Percentiles rank a stretch among this genome's conserved stretches.
These are phyloP conservation scores for Musa beccarii DNA, from an alignment of 176 grass and related monocot species.

Conservation along the genomic window DNA sequence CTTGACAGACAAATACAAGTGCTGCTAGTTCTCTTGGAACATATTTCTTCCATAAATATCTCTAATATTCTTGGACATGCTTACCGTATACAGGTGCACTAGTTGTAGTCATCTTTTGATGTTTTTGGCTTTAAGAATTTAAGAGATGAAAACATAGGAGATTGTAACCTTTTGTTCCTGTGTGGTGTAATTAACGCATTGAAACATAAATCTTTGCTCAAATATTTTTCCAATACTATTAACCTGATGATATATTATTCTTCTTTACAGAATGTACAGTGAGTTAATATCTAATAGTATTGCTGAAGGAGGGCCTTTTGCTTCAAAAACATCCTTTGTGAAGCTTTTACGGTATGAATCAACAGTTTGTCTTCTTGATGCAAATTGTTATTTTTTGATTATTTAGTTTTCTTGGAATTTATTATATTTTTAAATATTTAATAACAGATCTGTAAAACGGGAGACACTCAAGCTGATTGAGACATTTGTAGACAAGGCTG, in stretches of 20 bases:
- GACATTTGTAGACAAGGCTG: slow-evolving; percentile 97
- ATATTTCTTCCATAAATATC: slow-evolving; percentile 93
- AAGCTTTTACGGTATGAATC: slow-evolving; percentile 73
- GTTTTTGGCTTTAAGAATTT: neutral
- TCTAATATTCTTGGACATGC: slow-evolving; percentile 93
- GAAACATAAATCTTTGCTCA: no score
- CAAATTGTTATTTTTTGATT: no score
- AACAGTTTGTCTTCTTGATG: neutral
- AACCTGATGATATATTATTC: slow-evolving; percentile 1
- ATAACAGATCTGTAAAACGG: slow-evolving; percentile 86
- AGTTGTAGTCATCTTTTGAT: neutral
- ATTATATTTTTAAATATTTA: neutral
- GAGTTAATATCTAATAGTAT: slow-evolving; percentile 96
- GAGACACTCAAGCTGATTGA: slow-evolving; percentile 97
- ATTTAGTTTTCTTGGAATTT: no score
- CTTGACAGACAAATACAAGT: slow-evolving; percentile 95
- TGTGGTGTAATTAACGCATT: neutral
- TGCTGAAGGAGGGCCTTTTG: slow-evolving; percentile 92
- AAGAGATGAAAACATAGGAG: no score
- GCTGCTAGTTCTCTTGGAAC: slow-evolving; percentile 80
- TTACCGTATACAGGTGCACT: slow-evolving; percentile 86
- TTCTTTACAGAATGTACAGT: slow-evolving; percentile 88
- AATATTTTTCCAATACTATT: neutral
- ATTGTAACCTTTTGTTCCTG: neutral
- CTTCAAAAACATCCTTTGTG: slow-evolving; percentile 93